Evolutionary conservation across 2,329 filamentous ascomycete genomes (phyloP).

Genomic region (Pyrenochaeta sp.): DNA sequence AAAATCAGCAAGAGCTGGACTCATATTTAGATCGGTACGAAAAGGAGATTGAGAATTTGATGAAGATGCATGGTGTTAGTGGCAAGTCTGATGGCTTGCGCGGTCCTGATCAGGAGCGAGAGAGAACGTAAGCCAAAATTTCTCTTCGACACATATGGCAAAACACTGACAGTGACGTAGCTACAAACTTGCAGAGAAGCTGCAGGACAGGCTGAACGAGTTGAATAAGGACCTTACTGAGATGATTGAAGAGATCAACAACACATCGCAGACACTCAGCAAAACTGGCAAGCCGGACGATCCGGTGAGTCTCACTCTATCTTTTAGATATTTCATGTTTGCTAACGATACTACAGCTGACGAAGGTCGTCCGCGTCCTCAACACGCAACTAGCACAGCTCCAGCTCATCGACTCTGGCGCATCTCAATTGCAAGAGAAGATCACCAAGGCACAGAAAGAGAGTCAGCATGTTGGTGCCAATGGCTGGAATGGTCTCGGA

Average conservation of each 20-base stretch:
- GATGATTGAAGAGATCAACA: conserved; percentile 99
- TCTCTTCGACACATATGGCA: neutral
- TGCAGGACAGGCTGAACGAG: conserved; percentile 88
- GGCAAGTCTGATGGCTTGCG: conserved; percentile 73
- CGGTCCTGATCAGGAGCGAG: conserved; percentile 93
- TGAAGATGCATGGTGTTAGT: conserved; percentile 80
- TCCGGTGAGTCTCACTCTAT: conserved; percentile 29
- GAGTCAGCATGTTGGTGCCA: conserved; percentile 65
- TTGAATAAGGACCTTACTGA: conserved; percentile 91
- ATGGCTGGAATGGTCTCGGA: conserved; percentile 61
- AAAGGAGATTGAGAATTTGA: conserved; percentile 87
- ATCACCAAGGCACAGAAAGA: conserved; percentile 83
- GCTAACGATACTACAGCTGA: conserved; percentile 67
- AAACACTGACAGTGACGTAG: conserved; percentile 43
- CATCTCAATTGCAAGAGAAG: conserved; percentile 81
- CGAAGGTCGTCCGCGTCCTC: conserved; percentile 93
- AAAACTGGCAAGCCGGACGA: conserved; percentile 79
- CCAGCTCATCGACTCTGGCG: conserved; percentile 91
- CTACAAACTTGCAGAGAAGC: conserved; percentile 91
- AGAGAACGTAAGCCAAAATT: conserved; percentile 73
- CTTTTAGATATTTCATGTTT: neutral
- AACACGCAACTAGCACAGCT: conserved; percentile 92
- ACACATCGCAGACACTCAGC: conserved; percentile 85
- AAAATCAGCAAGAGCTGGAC: conserved; percentile 89
- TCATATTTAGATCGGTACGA: conserved; percentile 92